phyloP scores from a whole-genome alignment of 805 yeast genomes.

The Ogataea minuta region DNA sequence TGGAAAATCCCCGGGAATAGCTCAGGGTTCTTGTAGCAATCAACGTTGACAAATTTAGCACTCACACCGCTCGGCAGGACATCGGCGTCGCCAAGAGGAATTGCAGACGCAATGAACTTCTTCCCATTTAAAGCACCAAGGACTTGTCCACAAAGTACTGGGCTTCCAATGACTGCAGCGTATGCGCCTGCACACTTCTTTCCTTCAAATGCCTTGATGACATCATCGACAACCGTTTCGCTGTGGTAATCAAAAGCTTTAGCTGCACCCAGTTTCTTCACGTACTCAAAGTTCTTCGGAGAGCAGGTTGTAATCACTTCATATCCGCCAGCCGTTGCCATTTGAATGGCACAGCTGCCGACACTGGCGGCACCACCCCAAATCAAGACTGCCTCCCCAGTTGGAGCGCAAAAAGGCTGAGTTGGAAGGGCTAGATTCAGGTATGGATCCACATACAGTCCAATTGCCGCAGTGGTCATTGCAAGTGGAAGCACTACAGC shows the following conservation, averaged over 20 bases:
- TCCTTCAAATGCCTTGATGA: conserved; percentile 4
- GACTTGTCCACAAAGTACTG: conserved; percentile 11
- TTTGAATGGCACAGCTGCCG: conserved; percentile 14
- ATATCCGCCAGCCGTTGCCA: conserved; percentile 14
- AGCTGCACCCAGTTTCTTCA: conserved; percentile 13
- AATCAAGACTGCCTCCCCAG: conserved; percentile 6
- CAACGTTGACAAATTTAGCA: too few species aligned
- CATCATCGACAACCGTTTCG: conserved; percentile 5
- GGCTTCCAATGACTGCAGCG: conserved; percentile 22
- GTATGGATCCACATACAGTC: conserved; percentile 1
- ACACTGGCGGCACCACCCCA: conserved; percentile 16
- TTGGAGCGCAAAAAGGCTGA: conserved; percentile 1
- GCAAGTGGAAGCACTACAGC: conserved; percentile 12
- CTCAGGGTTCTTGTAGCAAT: too few species aligned
- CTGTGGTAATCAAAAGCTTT: conserved; percentile 13
- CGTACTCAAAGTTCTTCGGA: conserved; percentile 6
- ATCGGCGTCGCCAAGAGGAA: too few species aligned
- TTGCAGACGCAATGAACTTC: neutral
- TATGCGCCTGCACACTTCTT: conserved; percentile 13
- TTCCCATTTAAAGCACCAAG: neutral
- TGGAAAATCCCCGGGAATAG: too few species aligned
- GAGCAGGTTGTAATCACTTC: conserved; percentile 16
- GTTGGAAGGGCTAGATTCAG: conserved; percentile 4
- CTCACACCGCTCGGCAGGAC: too few species aligned
- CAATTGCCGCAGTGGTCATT: conserved; percentile 6